A percentile compares a stretch with the other conserved stretches of the same genome.
These are phyloP conservation scores for Phoma sp. DNA, from an alignment of 2,329 filamentous ascomycete genomes.

Conservation along the genomic window DNA sequence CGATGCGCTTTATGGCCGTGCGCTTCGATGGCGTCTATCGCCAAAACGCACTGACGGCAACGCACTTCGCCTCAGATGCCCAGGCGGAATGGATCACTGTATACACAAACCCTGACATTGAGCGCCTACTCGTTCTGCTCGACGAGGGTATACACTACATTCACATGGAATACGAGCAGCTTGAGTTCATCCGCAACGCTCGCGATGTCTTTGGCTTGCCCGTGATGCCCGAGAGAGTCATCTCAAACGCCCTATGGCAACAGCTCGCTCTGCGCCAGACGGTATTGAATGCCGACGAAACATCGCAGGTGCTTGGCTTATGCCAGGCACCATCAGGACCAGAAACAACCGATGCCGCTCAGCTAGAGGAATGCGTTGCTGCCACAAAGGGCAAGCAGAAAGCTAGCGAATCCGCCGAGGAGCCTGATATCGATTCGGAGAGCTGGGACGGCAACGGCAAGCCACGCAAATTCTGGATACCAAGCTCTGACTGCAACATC, in stretches of 20 bases:
- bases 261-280: constrained; percentile 63
- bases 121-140: constrained; percentile 61
- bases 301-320: constrained; percentile 60
- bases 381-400: constrained; percentile 55
- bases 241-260: constrained; percentile 64
- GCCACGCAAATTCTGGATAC: constrained; percentile 65
- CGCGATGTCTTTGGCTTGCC: constrained; percentile 61
- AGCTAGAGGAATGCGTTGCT: constrained; percentile 28
- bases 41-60: constrained; percentile 49
- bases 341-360: constrained; percentile 21
- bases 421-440: constrained; percentile 53
- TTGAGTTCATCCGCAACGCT: constrained; percentile 60
- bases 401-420: constrained; percentile 24
- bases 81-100: constrained; percentile 58
- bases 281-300: constrained; percentile 60
- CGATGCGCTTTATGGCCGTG: constrained; percentile 57
- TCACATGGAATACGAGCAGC: constrained; percentile 64
- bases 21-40: constrained; percentile 61
- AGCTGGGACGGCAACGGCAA: constrained; percentile 62
- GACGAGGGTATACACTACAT: constrained; percentile 67
- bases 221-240: constrained; percentile 61
- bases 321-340: constrained; percentile 52
- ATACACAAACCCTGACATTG: constrained; percentile 62
- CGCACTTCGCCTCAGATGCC: constrained; percentile 50
- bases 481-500: constrained; percentile 61